A percentile compares a stretch with the other conserved stretches of the same genome.
Conservation (phyloP, 805 yeast species). For the Osmozyma mogii region DNA sequence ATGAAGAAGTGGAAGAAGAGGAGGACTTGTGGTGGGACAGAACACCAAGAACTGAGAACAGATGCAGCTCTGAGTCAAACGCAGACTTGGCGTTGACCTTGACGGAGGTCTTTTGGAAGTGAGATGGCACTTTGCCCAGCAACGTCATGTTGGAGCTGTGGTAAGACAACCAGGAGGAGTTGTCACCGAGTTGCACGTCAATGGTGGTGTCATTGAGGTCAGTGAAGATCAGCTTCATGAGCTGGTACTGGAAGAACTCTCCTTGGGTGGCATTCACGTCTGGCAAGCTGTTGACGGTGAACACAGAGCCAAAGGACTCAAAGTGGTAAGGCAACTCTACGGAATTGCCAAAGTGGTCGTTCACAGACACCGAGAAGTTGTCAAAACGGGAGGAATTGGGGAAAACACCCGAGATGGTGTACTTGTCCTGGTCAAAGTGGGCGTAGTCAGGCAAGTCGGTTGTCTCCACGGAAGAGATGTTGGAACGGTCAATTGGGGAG, state of each 20-base stretch:
- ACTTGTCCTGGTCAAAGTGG: slow-evolving; percentile 29
- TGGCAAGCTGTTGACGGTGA: slow-evolving; percentile 45
- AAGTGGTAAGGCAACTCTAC: slow-evolving; percentile 53
- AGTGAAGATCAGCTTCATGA: slow-evolving; percentile 50
- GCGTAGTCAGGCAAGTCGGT: slow-evolving; percentile 57
- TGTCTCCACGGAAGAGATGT: slow-evolving; percentile 48
- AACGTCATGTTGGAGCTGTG: slow-evolving; percentile 56
- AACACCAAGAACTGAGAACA: slow-evolving; percentile 50
- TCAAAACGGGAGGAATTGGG: slow-evolving; percentile 38
- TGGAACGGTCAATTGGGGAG: slow-evolving; percentile 32
- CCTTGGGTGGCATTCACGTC: slow-evolving; percentile 65
- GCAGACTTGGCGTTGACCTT: slow-evolving; percentile 22
- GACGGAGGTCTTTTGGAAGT: slow-evolving; percentile 18
- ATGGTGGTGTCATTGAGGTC: slow-evolving; percentile 44
- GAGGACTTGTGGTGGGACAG: slow-evolving; percentile 14
- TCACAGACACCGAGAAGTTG: slow-evolving; percentile 47
- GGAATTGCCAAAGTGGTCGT: slow-evolving; percentile 53
- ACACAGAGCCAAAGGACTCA: slow-evolving; percentile 46
- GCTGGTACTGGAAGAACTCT: slow-evolving; percentile 47
- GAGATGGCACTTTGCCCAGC: slow-evolving; percentile 50
- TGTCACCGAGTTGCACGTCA: slow-evolving; percentile 30
- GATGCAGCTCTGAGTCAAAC: slow-evolving; percentile 22
- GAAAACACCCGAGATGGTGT: slow-evolving; percentile 45
- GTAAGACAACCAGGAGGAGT: slow-evolving; percentile 57
- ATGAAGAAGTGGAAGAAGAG: slow-evolving; percentile 17